Percentiles rank a stretch among this genome's conserved stretches.
These are phyloP conservation scores for Leersia perrieri DNA, from an alignment of 176 grass and related monocot species.

Conservation along the genomic window DNA sequence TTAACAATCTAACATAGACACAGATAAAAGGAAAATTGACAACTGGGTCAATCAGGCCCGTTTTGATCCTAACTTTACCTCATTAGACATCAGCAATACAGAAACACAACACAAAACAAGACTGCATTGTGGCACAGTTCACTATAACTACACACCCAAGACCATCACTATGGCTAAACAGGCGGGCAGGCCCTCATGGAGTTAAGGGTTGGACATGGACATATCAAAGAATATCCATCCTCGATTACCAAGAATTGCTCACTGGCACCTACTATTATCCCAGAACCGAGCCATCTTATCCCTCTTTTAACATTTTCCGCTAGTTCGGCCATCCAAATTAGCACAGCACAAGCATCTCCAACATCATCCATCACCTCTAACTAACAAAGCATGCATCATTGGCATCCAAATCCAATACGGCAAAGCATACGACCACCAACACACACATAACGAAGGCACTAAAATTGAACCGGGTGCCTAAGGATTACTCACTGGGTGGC, in stretches of 20 bases:
- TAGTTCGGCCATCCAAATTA: neutral
- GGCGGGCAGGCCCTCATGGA: neutral
- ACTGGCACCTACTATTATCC: neutral
- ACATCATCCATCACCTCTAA: neutral
- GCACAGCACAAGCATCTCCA: neutral
- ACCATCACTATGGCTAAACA: neutral
- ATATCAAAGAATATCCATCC: neutral
- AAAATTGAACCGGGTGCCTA: neutral
- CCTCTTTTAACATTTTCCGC: neutral
- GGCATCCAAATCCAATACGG: neutral
- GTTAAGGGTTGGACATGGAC: neutral
- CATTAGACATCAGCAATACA: no score
- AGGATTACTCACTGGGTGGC: slow-evolving; percentile 41
- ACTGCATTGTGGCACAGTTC: neutral
- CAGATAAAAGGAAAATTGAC: neutral
- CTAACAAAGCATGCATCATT: neutral
- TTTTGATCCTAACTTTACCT: neutral
- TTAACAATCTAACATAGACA: slow-evolving; percentile 16
- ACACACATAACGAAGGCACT: neutral
- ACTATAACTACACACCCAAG: neutral
- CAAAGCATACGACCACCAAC: slow-evolving; percentile 22
- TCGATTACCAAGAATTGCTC: neutral
- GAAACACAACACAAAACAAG: neutral
- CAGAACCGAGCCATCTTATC: neutral
- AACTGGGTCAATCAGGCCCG: neutral